phyloP scores from a whole-genome alignment of 1,284 basidiomycete genomes.

The Volvariella volvacea region DNA sequence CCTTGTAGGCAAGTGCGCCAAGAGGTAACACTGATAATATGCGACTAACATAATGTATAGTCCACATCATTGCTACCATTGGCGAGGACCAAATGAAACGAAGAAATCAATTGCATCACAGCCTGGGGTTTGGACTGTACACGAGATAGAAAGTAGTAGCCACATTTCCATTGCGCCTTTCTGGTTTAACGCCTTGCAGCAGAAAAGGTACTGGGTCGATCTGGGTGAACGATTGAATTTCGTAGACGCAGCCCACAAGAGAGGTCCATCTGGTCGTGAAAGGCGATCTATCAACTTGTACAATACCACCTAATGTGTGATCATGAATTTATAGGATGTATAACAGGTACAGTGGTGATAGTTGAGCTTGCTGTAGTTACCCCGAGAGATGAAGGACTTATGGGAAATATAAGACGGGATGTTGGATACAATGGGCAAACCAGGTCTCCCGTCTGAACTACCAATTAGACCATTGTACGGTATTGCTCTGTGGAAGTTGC shows the following conservation, averaged over 20 bases:
- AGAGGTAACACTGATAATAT: neutral
- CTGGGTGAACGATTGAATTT: slow-evolving; percentile 29
- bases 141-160: slow-evolving; percentile 24
- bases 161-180: slow-evolving; percentile 38
- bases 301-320: too few species aligned
- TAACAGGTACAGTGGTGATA: too few species aligned
- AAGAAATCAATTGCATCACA: slow-evolving; percentile 1
- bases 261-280: too few species aligned
- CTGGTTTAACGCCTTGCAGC: slow-evolving; percentile 28
- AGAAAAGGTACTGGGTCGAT: slow-evolving; percentile 33
- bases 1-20: slow-evolving; percentile 30
- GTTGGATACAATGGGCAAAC: too few species aligned
- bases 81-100: neutral
- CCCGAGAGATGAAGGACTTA: too few species aligned
- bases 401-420: too few species aligned
- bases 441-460: too few species aligned
- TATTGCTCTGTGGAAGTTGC: neutral
- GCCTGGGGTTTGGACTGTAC: slow-evolving; percentile 40
- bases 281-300: too few species aligned
- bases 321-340: too few species aligned
- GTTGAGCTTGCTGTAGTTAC: too few species aligned
- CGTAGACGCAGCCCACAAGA: slow-evolving; percentile 17
- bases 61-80: neutral
- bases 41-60: neutral
- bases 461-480: too few species aligned